Conservation (phyloP, 768 basidiomycete genomes). For the Udeniomyces megalosporus region DNA sequence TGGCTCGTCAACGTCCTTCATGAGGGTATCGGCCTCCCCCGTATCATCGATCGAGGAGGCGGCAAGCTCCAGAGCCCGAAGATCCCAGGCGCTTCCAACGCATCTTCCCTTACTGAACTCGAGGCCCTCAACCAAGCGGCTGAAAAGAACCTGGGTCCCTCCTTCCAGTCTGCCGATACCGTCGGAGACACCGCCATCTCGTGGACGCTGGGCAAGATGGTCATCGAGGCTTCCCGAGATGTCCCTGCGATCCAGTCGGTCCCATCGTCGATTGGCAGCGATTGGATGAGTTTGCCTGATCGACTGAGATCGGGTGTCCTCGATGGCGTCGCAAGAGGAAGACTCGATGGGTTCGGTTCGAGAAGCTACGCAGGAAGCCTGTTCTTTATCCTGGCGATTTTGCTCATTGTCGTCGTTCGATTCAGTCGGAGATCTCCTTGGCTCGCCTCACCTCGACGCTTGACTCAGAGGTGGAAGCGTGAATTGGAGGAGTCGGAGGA, state of each 20-base stretch:
- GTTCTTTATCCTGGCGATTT: background rate
- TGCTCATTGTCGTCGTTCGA: background rate
- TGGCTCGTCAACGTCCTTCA: slow-evolving; percentile 95
- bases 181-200: slow-evolving; percentile 84
- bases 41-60: slow-evolving; percentile 48
- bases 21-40: slow-evolving; percentile 85
- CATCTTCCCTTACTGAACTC: slow-evolving; percentile 32
- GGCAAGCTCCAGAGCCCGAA: background rate
- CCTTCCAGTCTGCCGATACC: slow-evolving; percentile 80
- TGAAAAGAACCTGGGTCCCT: slow-evolving; percentile 59
- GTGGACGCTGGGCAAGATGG: slow-evolving; percentile 99
- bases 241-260: background rate
- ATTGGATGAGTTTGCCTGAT: slow-evolving; percentile 4
- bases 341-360: background rate
- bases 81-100: background rate
- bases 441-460: background rate
- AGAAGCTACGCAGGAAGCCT: background rate
- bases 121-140: slow-evolving; percentile 59
- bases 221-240: slow-evolving; percentile 55
- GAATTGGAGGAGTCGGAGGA: slow-evolving; percentile 3
- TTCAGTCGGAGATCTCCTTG: background rate
- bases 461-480: background rate
- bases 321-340: background rate
- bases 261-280: background rate
- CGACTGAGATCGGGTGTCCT: background rate